Percentiles rank a stretch among this genome's conserved stretches.
Conservation (phyloP, 2,329 filamentous ascomycete genomes). For the Ophiosphaerella narmari region DNA sequence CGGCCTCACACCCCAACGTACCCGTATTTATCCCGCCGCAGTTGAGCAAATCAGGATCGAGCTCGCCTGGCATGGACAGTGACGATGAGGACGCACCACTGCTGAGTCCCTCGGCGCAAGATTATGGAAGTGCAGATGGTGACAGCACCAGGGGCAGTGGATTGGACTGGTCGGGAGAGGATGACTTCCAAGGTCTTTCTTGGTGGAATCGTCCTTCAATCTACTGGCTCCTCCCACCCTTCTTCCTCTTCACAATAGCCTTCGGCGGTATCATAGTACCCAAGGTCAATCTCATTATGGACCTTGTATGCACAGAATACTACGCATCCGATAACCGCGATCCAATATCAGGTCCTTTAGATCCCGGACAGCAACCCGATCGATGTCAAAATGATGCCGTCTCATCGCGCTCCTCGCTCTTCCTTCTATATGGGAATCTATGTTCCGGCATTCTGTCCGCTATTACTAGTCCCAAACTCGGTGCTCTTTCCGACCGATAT, state of each 20-base stretch:
- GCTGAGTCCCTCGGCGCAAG: conserved; percentile 19
- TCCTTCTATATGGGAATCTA: conserved; percentile 76
- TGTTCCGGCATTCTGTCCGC: conserved; percentile 78
- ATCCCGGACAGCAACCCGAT: conserved; percentile 46
- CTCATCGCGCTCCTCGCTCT: conserved; percentile 75
- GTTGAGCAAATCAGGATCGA: conserved; percentile 18
- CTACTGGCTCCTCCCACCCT: conserved; percentile 81
- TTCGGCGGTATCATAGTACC: conserved; percentile 87
- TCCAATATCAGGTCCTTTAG: conserved; percentile 44
- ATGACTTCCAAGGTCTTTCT: conserved; percentile 49
- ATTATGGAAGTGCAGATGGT: conserved; percentile 15
- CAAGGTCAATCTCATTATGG: conserved; percentile 83
- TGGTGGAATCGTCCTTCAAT: conserved; percentile 62
- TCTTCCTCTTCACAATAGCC: conserved; percentile 79
- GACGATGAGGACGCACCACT: conserved; percentile 37
- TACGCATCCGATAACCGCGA: conserved; percentile 62
- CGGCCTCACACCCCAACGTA: conserved; percentile 14
- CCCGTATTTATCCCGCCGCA: conserved; percentile 11
- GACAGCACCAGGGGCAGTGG: conserved; percentile 9
- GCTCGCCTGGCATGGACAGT: conserved; percentile 13
- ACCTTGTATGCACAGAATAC: conserved; percentile 82
- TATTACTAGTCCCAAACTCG: conserved; percentile 79
- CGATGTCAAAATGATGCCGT: conserved; percentile 83
- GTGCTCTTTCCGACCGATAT: conserved; percentile 83
- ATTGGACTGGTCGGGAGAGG: conserved; percentile 40